Percentiles rank a stretch among this genome's conserved stretches.
phyloP scores from a whole-genome alignment of 139 green algal genomes.

The Penium margaritaceum region DNA sequence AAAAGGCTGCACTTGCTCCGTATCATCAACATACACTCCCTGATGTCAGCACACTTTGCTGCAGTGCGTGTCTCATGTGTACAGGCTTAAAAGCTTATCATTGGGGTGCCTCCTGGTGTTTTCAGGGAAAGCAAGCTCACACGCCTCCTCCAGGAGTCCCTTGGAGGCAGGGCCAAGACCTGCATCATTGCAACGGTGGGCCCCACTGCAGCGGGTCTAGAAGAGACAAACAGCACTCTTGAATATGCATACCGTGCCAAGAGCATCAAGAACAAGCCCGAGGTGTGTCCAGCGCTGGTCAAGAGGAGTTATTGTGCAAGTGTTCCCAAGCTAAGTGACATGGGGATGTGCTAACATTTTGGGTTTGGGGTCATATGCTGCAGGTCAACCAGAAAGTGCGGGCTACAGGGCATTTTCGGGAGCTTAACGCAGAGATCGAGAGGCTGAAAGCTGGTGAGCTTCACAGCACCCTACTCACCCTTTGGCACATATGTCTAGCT shows the following conservation, averaged over 20 bases:
- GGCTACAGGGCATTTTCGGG: slow-evolving; percentile 90
- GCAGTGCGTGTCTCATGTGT: too few relatives aligned
- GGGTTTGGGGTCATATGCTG: slow-evolving; percentile 13
- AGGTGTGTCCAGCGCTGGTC: slow-evolving; percentile 44
- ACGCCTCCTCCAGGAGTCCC: slow-evolving; percentile 84
- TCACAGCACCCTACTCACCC: neutral
- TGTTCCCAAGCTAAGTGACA: neutral
- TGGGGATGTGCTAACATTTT: neutral
- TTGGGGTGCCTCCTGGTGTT: slow-evolving; percentile 57
- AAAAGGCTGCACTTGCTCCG: slow-evolving; percentile 9
- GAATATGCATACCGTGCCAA: slow-evolving; percentile 96
- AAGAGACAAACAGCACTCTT: slow-evolving; percentile 93
- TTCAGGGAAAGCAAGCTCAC: slow-evolving; percentile 95
- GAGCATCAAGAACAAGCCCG: slow-evolving; percentile 94
- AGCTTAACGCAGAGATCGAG: slow-evolving; percentile 84
- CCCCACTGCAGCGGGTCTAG: slow-evolving; percentile 74
- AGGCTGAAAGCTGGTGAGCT: slow-evolving; percentile 64
- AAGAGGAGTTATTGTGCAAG: neutral
- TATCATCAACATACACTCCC: neutral
- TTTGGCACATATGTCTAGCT: neutral
- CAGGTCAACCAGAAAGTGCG: slow-evolving; percentile 65
- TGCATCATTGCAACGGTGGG: slow-evolving; percentile 97
- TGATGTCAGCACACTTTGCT: too few relatives aligned
- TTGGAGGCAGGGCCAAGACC: slow-evolving; percentile 79
- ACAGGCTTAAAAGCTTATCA: slow-evolving; percentile 50